Conservation (phyloP, 2,329 filamentous ascomycete genomes). For the Cladobotryum protrusum region DNA sequence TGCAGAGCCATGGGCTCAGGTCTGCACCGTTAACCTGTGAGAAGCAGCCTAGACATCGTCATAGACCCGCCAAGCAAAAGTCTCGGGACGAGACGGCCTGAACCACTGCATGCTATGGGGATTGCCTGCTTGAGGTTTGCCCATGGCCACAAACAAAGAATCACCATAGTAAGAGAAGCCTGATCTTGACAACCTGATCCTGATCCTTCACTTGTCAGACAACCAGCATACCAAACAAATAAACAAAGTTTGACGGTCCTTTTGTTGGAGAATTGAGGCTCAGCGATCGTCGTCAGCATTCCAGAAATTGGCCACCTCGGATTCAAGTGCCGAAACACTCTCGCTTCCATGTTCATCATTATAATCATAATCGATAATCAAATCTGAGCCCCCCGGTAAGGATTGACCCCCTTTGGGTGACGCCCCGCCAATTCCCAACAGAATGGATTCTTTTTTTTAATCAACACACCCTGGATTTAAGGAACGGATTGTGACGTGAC, state of each 20-base stretch:
- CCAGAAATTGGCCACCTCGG: constrained; percentile 10
- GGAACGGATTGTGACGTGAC: not conserved
- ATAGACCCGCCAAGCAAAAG: constrained; percentile 1
- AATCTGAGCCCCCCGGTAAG: not conserved
- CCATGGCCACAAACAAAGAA: too few species aligned
- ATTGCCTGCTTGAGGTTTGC: too few species aligned
- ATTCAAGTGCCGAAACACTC: not conserved
- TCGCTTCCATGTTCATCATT: too few species aligned
- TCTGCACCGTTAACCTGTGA: not conserved
- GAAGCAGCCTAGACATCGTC: not conserved
- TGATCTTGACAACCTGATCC: too few species aligned
- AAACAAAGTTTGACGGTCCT: not conserved
- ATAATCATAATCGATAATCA: too few species aligned
- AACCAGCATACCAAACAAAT: not conserved
- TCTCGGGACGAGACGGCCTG: constrained; percentile 7
- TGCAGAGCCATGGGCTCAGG: not conserved
- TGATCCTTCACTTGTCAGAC: not conserved
- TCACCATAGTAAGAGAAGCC: too few species aligned
- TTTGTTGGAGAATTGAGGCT: not conserved
- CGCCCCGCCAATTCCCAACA: constrained; percentile 7
- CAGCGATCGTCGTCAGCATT: constrained; percentile 7
- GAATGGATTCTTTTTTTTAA: not conserved
- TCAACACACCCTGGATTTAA: too few species aligned
- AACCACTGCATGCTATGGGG: not conserved
- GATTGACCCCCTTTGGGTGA: not conserved